Evolutionary conservation across 768 basidiomycete genomes (phyloP), one percentile per base, ranked within the genome.

Genomic region (Suillus variegatus): DNA sequence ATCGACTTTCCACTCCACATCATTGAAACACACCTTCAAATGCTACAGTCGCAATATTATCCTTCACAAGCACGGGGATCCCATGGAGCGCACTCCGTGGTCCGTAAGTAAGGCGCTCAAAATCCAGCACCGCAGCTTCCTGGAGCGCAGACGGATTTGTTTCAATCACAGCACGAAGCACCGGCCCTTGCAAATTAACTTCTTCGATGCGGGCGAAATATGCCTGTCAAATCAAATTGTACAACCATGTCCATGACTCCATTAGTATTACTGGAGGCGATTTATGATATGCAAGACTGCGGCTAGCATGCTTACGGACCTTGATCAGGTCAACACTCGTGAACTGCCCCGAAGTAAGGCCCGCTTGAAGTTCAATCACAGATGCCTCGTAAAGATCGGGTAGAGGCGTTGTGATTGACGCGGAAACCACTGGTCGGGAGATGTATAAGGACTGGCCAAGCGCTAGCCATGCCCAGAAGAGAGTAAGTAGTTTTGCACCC

Each of bases 321-420:
- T 78, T 79, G 36, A 82, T 77, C 12, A 82, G 71, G 63, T 82
- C 76, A 2, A 81, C 81, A 49, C 80, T 81, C 9, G 73, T 80
- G 62, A 82, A 82, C 36, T 67, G 67, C 9, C 76, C 74, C 1
- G 70, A 67, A 14, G 75, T 73, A 49, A 82, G 69, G 13, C 82
- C 81, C 2, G 65, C 65, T 66, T 82, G 79, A 7, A 82, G 72
- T 56, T 82, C 80, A 4, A 65, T 65, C 56, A 82, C 66, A 1
- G 77, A 74, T 1, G 82, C 81, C 57, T 82, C 80, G 61, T 81
- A 80, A 4, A 82, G 67, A 63, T 82, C 80, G 2, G 82, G 81
- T 22, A 81, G 66, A 22, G 68, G 62, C 0, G 66, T 73, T 20
- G 65, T 44, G 47, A 60, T 60, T 6, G 66, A 38, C 4, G 72